phyloP scores from a whole-genome alignment of 768 basidiomycete genomes.

The Boletus sp. region DNA sequence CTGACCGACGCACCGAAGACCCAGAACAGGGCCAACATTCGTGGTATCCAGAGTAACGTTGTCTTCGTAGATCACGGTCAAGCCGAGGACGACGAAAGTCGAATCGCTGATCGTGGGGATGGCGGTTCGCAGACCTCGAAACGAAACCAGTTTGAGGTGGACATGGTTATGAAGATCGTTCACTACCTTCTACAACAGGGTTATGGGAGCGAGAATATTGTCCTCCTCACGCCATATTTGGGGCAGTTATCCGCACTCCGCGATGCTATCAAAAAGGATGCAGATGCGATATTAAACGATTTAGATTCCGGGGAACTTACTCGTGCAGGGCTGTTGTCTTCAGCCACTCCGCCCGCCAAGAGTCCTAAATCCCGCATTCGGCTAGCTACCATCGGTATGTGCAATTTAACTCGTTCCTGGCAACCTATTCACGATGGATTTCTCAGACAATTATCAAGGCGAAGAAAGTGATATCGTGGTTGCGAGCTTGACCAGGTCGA shows the following conservation, averaged over 20 bases:
- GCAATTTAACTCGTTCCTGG: background rate
- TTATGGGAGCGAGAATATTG: conserved; percentile 57
- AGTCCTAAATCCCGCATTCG: conserved; percentile 47
- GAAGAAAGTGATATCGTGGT: conserved; percentile 73
- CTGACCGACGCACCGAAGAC: conserved; percentile 56
- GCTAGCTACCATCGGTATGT: conserved; percentile 63
- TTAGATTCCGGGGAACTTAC: conserved; percentile 58
- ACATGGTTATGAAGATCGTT: conserved; percentile 66
- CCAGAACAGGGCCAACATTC: conserved; percentile 46
- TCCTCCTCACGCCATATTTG: conserved; percentile 67
- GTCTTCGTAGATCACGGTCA: conserved; percentile 59
- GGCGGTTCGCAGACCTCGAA: conserved; percentile 52
- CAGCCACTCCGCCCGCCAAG: conserved; percentile 33
- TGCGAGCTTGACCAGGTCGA: conserved; percentile 60
- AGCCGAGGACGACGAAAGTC: conserved; percentile 48
- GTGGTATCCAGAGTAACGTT: conserved; percentile 55
- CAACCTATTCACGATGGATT: background rate
- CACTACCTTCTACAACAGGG: conserved; percentile 68
- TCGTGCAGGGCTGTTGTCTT: conserved; percentile 51
- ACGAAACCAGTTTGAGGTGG: conserved; percentile 56
- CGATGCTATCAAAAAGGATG: conserved; percentile 41
- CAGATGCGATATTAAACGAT: conserved; percentile 62
- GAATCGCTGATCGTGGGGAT: conserved; percentile 47
- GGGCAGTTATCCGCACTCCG: conserved; percentile 59
- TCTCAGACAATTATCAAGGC: conserved; percentile 71